Evolutionary conservation across 805 yeast genomes (phyloP), one percentile per base, ranked within the genome.

Genomic region (Nakazawaea pomicola): DNA sequence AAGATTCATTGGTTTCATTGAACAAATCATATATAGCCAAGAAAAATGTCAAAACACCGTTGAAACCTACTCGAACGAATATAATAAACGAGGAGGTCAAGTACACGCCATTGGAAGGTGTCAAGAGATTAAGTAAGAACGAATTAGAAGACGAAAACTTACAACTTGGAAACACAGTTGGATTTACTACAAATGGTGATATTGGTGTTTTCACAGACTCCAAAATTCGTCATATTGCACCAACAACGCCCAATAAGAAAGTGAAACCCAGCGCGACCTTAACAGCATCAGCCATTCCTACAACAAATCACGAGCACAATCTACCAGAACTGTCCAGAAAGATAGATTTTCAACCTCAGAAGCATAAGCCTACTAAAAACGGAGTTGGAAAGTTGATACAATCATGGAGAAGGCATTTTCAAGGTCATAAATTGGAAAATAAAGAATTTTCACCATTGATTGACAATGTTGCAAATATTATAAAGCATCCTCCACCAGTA

Each of bases 241-340:
- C 90, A 2, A 76, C 80, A 3, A 81, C 89, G 0, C 90, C 87
- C 0, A 78, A 76, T 7, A 80, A 74, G 53, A 79, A 75, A 47
- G 71, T 79, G 70, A 80, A 75, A 46, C n/a, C n/a, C n/a, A n/a
- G n/a, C n/a, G n/a, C n/a, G n/a, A n/a, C n/a, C n/a, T n/a, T n/a
- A n/a, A n/a, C n/a, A n/a, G n/a, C n/a, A n/a, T n/a, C n/a, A n/a
- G n/a, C n/a, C n/a, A n/a, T n/a, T n/a, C n/a, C n/a, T n/a, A n/a
- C n/a, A n/a, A n/a, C n/a, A n/a, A n/a, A n/a, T n/a, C n/a, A n/a
- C n/a, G n/a, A n/a, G n/a, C n/a, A n/a, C n/a, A n/a, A n/a, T n/a
- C 36, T 28, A 21, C 28, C 23, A 14, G 24, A 18, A 23, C 11
- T n/a, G n/a, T n/a, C 17, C 21, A 24, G 32, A 33, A 48, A 44